A percentile compares a stretch with the other conserved stretches of the same genome.
Evolutionary conservation across 2,329 filamentous ascomycete species (phyloP).

Genomic region (Fusarium sp.): DNA sequence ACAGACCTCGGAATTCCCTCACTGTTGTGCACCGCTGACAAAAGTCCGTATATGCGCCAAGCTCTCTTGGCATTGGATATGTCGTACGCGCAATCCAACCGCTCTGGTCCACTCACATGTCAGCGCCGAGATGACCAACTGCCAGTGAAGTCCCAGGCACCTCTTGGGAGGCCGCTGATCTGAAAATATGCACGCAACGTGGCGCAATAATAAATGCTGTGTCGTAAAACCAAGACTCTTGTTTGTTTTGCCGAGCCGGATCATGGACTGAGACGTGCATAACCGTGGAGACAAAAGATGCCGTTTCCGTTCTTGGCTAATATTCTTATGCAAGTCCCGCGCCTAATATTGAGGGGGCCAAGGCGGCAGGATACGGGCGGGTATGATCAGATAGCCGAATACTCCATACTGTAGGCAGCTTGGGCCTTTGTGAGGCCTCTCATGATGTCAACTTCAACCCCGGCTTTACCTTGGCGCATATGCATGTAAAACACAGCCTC

Average conservation of each 20-base stretch:
- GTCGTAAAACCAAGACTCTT: neutral
- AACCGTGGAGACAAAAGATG: neutral
- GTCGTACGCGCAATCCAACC: conserved; percentile 9
- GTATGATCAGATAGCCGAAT: neutral
- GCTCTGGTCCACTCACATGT: conserved; percentile 7
- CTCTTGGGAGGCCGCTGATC: neutral
- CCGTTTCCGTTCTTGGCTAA: conserved; percentile 11
- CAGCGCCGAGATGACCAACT: conserved; percentile 5
- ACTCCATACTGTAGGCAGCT: neutral
- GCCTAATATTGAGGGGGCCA: neutral
- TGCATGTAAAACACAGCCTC: conserved; percentile 13
- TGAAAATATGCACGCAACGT: neutral
- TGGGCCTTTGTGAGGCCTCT: neutral
- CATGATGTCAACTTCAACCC: neutral
- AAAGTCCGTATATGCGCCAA: neutral
- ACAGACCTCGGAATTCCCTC: neutral
- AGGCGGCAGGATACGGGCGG: neutral
- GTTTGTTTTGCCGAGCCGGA: neutral
- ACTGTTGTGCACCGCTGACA: neutral
- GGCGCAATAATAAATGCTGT: conserved; percentile 1
- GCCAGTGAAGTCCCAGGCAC: neutral
- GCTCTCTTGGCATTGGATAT: conserved; percentile 2
- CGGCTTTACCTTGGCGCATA: conserved; percentile 15
- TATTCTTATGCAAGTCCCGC: neutral
- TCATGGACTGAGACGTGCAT: conserved; percentile 3